phyloP scores from a whole-genome alignment of 2,329 filamentous ascomycete species.

The Didymella lethalis region DNA sequence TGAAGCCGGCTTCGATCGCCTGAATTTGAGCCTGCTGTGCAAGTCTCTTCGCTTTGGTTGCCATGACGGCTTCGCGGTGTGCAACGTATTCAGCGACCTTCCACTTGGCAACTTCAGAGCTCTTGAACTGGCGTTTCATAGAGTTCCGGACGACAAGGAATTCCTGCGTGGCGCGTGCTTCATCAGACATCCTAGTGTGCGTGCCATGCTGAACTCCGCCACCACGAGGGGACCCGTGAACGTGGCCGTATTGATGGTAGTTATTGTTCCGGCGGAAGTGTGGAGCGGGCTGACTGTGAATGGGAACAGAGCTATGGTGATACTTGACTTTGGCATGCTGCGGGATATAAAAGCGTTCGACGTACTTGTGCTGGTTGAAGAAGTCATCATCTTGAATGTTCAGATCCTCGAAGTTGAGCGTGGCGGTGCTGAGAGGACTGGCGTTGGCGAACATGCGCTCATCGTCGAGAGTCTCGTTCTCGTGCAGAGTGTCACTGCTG shows the following conservation, averaged over 20 bases:
- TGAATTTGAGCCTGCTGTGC: slow-evolving; percentile 24
- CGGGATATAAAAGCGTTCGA: slow-evolving; percentile 16
- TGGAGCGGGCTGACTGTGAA: background rate
- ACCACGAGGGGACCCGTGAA: background rate
- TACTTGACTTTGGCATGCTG: slow-evolving; percentile 15
- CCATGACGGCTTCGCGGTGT: slow-evolving; percentile 40
- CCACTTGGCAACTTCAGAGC: slow-evolving; percentile 46
- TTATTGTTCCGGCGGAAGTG: slow-evolving; percentile 1
- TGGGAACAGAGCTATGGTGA: background rate
- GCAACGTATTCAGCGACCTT: slow-evolving; percentile 43
- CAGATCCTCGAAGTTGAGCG: slow-evolving; percentile 25
- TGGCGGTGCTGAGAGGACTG: slow-evolving; percentile 24
- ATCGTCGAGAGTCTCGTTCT: slow-evolving; percentile 10
- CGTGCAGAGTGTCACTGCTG: slow-evolving; percentile 27
- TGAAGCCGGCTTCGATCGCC: slow-evolving; percentile 20
- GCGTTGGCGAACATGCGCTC: slow-evolving; percentile 9
- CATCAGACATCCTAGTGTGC: slow-evolving; percentile 38
- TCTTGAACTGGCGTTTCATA: slow-evolving; percentile 47
- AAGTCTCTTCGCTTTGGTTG: slow-evolving; percentile 27
- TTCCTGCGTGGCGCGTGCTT: slow-evolving; percentile 36
- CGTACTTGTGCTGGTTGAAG: background rate
- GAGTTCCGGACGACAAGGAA: slow-evolving; percentile 45
- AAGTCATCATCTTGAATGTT: slow-evolving; percentile 11
- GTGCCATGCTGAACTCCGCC: slow-evolving; percentile 23
- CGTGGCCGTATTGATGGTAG: background rate